Conservation (phyloP, 768 basidiomycete species). For the Steccherinum ochraceum region DNA sequence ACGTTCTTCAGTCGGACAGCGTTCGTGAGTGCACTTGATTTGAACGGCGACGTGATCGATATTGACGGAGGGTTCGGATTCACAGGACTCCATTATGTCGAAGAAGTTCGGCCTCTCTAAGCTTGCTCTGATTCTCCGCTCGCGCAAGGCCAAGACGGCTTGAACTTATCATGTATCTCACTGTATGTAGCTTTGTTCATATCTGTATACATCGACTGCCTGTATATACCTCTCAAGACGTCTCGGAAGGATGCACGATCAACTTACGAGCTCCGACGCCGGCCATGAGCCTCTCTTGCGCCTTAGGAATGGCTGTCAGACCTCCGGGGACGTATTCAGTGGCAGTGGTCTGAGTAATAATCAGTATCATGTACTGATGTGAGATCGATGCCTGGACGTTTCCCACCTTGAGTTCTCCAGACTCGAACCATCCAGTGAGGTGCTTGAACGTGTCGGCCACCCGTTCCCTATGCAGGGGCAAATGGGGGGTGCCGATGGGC, state of each 20-base stretch:
- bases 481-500: conserved; percentile 27
- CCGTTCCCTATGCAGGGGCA: conserved; percentile 5
- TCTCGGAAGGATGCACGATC: conserved; percentile 38
- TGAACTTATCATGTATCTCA: too few species aligned
- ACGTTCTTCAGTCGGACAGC: neutral
- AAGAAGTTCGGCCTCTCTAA: neutral
- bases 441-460: conserved; percentile 15
- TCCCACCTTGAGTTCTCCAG: conserved; percentile 17
- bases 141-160: too few species aligned
- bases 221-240: too few species aligned
- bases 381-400: neutral
- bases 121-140: neutral
- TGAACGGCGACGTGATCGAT: neutral
- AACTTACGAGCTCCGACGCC: conserved; percentile 41
- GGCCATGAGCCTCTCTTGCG: conserved; percentile 33
- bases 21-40: neutral
- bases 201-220: too few species aligned
- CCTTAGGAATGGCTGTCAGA: conserved; percentile 33
- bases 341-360: conserved; percentile 32
- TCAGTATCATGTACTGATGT: neutral
- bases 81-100: neutral
- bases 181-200: too few species aligned
- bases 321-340: conserved; percentile 37
- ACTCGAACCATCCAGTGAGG: conserved; percentile 10
- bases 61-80: neutral